phyloP scores from a whole-genome alignment of 2,329 filamentous ascomycete genomes.

The Calonectria naviculata region DNA sequence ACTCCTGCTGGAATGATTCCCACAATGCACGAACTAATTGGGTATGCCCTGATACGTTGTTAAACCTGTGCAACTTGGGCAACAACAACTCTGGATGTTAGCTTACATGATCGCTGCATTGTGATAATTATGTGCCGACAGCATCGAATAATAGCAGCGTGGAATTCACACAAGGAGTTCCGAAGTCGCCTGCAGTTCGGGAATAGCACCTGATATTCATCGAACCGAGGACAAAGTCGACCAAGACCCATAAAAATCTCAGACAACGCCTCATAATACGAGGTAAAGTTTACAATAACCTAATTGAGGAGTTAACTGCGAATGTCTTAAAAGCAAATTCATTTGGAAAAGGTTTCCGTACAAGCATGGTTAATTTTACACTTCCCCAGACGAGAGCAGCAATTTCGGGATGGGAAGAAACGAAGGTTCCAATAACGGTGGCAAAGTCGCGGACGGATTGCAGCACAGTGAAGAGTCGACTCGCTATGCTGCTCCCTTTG shows the following conservation, averaged over 20 bases:
- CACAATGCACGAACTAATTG: constrained; percentile 35
- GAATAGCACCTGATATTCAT: constrained; percentile 50
- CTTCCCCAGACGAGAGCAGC: constrained; percentile 57
- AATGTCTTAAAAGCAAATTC: too few species aligned
- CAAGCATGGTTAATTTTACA: constrained; percentile 53
- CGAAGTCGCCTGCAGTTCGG: constrained; percentile 47
- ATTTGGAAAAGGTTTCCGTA: too few species aligned
- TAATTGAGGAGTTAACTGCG: too few species aligned
- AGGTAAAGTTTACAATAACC: constrained; percentile 47
- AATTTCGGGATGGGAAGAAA: constrained; percentile 49
- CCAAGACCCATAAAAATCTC: constrained; percentile 49
- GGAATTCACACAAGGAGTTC: constrained; percentile 46
- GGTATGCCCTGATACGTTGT: constrained; percentile 26
- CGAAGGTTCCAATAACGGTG: constrained; percentile 48
- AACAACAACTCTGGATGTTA: background rate
- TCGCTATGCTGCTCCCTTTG: constrained; percentile 42
- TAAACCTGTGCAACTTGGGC: background rate
- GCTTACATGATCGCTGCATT: constrained; percentile 40
- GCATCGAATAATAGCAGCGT: constrained; percentile 48
- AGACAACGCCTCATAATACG: constrained; percentile 53
- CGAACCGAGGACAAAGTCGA: constrained; percentile 46
- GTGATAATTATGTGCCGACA: constrained; percentile 46
- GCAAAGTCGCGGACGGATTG: constrained; percentile 51
- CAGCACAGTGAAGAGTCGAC: constrained; percentile 45
- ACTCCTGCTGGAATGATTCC: constrained; percentile 44